Evolutionary conservation across 75 land plant species (phyloP), one percentile per base, ranked within the genome.

Genomic region (Isoetes taiwanensis): DNA sequence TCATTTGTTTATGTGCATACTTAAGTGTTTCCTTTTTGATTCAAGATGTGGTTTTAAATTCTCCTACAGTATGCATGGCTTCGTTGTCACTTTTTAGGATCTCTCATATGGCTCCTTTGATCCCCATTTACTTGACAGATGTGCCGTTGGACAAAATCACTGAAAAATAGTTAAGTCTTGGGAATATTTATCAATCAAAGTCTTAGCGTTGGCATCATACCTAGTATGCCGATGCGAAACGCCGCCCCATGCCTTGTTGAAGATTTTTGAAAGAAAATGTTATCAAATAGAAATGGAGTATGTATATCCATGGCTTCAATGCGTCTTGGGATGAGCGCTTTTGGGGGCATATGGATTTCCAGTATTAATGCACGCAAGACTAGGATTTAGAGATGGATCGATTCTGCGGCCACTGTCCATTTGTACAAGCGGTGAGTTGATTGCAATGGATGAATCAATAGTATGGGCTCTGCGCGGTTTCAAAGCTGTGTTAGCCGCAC

Each of bases 81-180:
- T n/a, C n/a, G n/a, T 76, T 72, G 30, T 72, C 53, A 4, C 48
- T 53, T 20, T 41, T 2, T 43, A 79, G 76, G 25, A 76, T 68
- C 0, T 28, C 27, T 0, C 87, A 66, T 28, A 83, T 80, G 35
- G 80, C 71, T 0, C 88, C 88, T 28, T 64, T 29, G 30, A 14
- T 33, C 2, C 72, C 81, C 3, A 76, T 75, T 58, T 81, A 68
- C 16, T 80, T 78, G 0, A 76, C 81, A 46, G 78, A 72, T 23
- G 68, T 71, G 11, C 88, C 85, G 80, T 19, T 14, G 28, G 2
- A 72, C 66, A 32, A 84, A 82, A 28, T 72, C 76, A 1, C n/a
- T 16, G 0, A 67, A 12, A 58, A 84, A 84, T 0, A 67, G 54
- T 14, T 3, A 52, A 43, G 68, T 25, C 43, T 14, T 2, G 72